phyloP scores from a whole-genome alignment of 164 flowering plant species.

The Aristolochia contorta region DNA sequence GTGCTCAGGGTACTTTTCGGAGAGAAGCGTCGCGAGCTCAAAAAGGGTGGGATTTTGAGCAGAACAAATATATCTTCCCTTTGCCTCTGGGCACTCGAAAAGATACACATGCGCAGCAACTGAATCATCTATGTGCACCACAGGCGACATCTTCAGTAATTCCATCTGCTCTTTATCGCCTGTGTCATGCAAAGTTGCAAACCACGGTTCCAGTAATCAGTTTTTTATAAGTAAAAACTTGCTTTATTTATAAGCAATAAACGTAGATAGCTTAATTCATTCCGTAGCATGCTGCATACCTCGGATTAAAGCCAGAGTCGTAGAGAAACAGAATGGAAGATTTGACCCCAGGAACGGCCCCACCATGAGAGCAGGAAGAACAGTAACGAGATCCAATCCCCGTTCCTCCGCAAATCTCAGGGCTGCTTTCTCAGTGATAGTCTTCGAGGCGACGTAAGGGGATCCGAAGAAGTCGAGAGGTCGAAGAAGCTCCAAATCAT shows the following conservation, averaged over 20 bases:
- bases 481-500: constrained; percentile 20
- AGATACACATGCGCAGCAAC: constrained; percentile 16
- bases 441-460: constrained; percentile 31
- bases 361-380: constrained; percentile 22
- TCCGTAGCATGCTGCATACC: too few relatives aligned
- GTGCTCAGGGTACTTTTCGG: too few relatives aligned
- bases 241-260: too few relatives aligned
- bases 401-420: constrained; percentile 28
- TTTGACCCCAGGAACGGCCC: constrained; percentile 8
- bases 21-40: too few relatives aligned
- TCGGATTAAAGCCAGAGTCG: constrained; percentile 18
- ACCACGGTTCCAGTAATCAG: too few relatives aligned
- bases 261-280: too few relatives aligned
- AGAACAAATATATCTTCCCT: constrained; percentile 19
- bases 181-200: neutral
- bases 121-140: constrained; percentile 23
- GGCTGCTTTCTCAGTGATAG: constrained; percentile 30
- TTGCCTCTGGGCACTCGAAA: constrained; percentile 9
- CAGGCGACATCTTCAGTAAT: neutral
- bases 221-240: too few relatives aligned
- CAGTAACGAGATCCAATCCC: constrained; percentile 30
- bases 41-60: neutral
- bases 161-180: constrained; percentile 3
- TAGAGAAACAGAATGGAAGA: constrained; percentile 25
- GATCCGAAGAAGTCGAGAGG: neutral